These are phyloP conservation scores for Leptodermis oblonga DNA, from an alignment of 257 asterid genomes.

Conservation along the genomic window DNA sequence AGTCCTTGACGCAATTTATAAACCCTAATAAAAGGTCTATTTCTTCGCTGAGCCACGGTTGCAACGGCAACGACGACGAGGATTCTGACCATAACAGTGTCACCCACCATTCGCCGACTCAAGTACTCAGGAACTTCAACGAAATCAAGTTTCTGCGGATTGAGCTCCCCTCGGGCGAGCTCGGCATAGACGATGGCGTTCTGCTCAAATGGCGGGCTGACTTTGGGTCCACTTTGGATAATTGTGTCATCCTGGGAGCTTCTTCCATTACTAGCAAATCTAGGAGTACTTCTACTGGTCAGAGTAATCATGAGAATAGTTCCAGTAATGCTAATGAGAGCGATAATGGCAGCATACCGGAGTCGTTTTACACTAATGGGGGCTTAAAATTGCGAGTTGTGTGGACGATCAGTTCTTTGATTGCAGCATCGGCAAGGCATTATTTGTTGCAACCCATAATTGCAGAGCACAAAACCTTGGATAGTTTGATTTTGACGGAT, in stretches of 20 bases:
- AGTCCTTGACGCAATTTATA: slow-evolving; percentile 62
- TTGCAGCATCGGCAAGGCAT: slow-evolving; percentile 91
- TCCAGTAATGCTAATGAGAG: slow-evolving; percentile 22
- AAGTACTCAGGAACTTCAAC: slow-evolving; percentile 60
- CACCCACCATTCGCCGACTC: slow-evolving; percentile 84
- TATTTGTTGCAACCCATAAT: slow-evolving; percentile 76
- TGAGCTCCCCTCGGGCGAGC: slow-evolving; percentile 78
- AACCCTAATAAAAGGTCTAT: slow-evolving; percentile 26
- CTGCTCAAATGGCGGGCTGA: slow-evolving; percentile 78
- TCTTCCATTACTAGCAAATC: slow-evolving; percentile 43
- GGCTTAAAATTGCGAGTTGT: slow-evolving; percentile 82
- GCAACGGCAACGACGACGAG: slow-evolving; percentile 21
- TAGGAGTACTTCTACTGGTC: too few relatives aligned
- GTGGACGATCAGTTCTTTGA: slow-evolving; percentile 87
- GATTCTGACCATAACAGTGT: slow-evolving; percentile 47
- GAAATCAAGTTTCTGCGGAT: slow-evolving; percentile 66
- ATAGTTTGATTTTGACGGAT: slow-evolving; percentile 65
- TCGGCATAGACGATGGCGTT: slow-evolving; percentile 70
- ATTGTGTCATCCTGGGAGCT: slow-evolving; percentile 79
- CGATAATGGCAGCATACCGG: slow-evolving; percentile 76
- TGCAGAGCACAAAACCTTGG: slow-evolving; percentile 68
- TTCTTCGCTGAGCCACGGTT: slow-evolving; percentile 14
- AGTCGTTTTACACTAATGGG: slow-evolving; percentile 78
- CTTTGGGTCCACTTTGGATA: slow-evolving; percentile 83
- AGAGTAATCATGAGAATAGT: too few relatives aligned